phyloP scores from a whole-genome alignment of 768 basidiomycete genomes.

The Peribolospora kevripleyi region DNA sequence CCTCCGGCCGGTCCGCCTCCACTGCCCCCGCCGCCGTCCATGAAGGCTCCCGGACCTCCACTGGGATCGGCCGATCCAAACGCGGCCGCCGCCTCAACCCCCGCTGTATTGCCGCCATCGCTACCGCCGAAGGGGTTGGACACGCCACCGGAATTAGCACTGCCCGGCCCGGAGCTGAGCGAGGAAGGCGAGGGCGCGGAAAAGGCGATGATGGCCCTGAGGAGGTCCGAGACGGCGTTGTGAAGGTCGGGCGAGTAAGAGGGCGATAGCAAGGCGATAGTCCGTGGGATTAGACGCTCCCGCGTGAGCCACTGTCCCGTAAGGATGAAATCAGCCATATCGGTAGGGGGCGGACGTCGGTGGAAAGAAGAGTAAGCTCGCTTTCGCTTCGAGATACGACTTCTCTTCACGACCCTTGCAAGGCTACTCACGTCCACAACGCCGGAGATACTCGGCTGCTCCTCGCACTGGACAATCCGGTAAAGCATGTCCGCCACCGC shows the following conservation, averaged over 20 bases:
- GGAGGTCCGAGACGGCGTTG: slow-evolving; percentile 61
- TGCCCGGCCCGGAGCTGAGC: neutral
- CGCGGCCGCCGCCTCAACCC: neutral
- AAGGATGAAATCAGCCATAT: no score
- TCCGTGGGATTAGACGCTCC: slow-evolving; percentile 52
- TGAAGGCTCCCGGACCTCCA: neutral
- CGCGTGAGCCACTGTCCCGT: slow-evolving; percentile 54
- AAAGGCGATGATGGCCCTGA: slow-evolving; percentile 85
- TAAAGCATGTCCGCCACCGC: slow-evolving; percentile 78
- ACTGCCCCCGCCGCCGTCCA: neutral
- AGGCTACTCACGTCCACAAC: slow-evolving; percentile 16
- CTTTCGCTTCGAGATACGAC: slow-evolving; percentile 14
- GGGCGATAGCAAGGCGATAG: slow-evolving; percentile 64
- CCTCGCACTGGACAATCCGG: slow-evolving; percentile 70
- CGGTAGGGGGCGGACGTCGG: slow-evolving; percentile 3
- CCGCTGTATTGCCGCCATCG: neutral
- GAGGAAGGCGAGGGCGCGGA: slow-evolving; percentile 60
- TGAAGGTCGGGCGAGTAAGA: slow-evolving; percentile 49
- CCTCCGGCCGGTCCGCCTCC: slow-evolving; percentile 1
- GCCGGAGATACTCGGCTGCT: slow-evolving; percentile 51
- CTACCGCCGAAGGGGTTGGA: neutral
- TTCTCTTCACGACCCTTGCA: slow-evolving; percentile 17
- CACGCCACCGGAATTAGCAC: neutral
- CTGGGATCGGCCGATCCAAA: neutral
- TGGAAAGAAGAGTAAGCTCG: neutral